These are phyloP conservation scores for Thamnidium elegans DNA, from an alignment of 192 early-diverging fungal genomes.

Conservation along the genomic window DNA sequence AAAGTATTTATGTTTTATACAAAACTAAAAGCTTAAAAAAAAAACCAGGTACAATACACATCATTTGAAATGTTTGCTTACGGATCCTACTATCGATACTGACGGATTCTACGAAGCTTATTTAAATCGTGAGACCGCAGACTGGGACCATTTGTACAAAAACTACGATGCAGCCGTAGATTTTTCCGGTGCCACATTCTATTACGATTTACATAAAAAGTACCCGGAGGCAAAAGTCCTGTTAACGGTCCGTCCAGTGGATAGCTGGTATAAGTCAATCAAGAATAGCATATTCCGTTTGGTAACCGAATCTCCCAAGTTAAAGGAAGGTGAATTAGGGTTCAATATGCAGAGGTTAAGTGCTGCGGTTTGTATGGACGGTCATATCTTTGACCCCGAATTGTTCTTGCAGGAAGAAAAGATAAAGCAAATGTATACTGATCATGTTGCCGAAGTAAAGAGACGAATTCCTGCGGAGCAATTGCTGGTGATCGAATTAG, in stretches of 20 bases:
- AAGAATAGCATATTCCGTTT: neutral
- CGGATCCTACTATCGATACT: conserved; percentile 3
- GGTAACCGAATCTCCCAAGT: neutral
- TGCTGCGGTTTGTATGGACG: neutral
- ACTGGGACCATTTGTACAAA: conserved; percentile 15
- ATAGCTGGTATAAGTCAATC: conserved; percentile 23
- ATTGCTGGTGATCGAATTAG: conserved; percentile 4
- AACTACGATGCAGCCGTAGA: conserved; percentile 24
- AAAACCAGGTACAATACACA: conserved; percentile 24
- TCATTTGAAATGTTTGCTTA: conserved; percentile 19
- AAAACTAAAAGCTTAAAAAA: neutral
- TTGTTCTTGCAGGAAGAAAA: conserved; percentile 1
- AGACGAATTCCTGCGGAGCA: neutral
- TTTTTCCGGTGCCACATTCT: conserved; percentile 16
- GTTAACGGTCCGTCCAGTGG: conserved; percentile 14
- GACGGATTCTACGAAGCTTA: neutral
- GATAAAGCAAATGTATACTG: neutral
- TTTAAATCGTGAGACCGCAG: conserved; percentile 6
- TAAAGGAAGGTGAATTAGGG: neutral
- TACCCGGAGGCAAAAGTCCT: conserved; percentile 30
- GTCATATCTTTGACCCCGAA: neutral
- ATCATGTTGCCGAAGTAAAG: conserved; percentile 11
- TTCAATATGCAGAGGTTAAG: neutral
- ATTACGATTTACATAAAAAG: conserved; percentile 16
- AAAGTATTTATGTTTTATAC: too few relatives aligned